These are phyloP conservation scores for Penicillium cosmopolitanum DNA, from an alignment of 495 filamentous ascomycete species.

Conservation along the genomic window DNA sequence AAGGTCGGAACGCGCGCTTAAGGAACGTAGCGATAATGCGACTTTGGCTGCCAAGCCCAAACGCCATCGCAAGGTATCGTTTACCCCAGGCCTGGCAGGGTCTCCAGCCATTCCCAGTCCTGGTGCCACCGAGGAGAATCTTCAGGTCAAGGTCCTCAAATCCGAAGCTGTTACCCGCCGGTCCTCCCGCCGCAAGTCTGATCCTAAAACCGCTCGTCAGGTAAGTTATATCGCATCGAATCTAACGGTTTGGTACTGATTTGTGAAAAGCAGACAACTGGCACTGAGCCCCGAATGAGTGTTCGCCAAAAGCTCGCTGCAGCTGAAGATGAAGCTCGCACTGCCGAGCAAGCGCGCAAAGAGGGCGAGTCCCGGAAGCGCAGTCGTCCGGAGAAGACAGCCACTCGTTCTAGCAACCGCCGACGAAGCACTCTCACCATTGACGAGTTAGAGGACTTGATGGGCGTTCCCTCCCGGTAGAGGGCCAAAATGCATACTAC, in stretches of 20 bases:
- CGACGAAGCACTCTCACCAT: constrained; percentile 71
- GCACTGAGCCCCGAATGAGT: constrained; percentile 30
- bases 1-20: constrained; percentile 40
- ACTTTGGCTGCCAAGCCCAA: constrained; percentile 24
- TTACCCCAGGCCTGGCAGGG: constrained; percentile 45
- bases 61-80: constrained; percentile 50
- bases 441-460: constrained; percentile 70
- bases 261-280: constrained; percentile 21
- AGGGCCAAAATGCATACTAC: constrained; percentile 10
- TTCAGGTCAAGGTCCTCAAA: constrained; percentile 43
- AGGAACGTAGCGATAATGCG: constrained; percentile 49
- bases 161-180: constrained; percentile 41
- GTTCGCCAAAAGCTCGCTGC: constrained; percentile 51
- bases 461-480: constrained; percentile 43
- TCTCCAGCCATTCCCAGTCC: constrained; percentile 30
- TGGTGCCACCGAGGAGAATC: constrained; percentile 41
- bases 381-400: constrained; percentile 45
- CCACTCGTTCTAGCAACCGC: constrained; percentile 52
- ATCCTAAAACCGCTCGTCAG: constrained; percentile 36
- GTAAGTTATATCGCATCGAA: constrained; percentile 27
- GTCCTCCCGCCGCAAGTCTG: constrained; percentile 36
- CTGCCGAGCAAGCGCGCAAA: constrained; percentile 41
- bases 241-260: constrained; percentile 12
- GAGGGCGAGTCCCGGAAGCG: constrained; percentile 48
- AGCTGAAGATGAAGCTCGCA: constrained; percentile 50